A percentile compares a stretch with the other conserved stretches of the same genome.
phyloP scores from a whole-genome alignment of 2,329 filamentous ascomycete species.

The Mycosphaerelloides madeirae region DNA sequence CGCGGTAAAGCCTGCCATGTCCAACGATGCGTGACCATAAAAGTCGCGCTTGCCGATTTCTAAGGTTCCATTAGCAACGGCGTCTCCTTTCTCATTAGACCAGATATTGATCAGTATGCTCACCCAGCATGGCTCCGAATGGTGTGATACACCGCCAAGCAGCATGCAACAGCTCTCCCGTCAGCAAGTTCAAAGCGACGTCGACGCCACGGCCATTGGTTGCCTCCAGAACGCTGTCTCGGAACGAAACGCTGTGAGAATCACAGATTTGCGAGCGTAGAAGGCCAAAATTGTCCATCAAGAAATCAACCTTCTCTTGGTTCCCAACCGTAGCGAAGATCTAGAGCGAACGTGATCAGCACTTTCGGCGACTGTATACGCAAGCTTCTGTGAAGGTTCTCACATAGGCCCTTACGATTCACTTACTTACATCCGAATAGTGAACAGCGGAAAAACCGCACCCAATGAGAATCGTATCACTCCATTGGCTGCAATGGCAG shows the following conservation, averaged over 20 bases:
- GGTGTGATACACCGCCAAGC: conserved; percentile 27
- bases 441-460: background rate
- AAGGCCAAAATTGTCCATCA: conserved; percentile 17
- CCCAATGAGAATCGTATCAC: background rate
- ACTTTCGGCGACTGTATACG: no score
- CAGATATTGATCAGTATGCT: no score
- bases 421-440: background rate
- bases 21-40: conserved; percentile 9
- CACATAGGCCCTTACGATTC: no score
- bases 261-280: conserved; percentile 28
- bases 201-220: conserved; percentile 31
- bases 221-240: conserved; percentile 16
- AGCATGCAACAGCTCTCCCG: conserved; percentile 25
- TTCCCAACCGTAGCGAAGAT: conserved; percentile 29
- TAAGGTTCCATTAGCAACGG: no score
- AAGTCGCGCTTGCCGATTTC: conserved; percentile 26
- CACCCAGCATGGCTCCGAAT: conserved; percentile 30
- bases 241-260: conserved; percentile 26
- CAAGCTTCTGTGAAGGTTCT: no score
- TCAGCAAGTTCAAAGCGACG: conserved; percentile 29
- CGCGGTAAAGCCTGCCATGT: conserved; percentile 14
- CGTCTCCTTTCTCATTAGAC: no score
- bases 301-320: conserved; percentile 17
- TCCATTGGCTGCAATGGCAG: background rate
- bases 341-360: no score